phyloP scores from a whole-genome alignment of 495 filamentous ascomycete species.

The Podospora comata region DNA sequence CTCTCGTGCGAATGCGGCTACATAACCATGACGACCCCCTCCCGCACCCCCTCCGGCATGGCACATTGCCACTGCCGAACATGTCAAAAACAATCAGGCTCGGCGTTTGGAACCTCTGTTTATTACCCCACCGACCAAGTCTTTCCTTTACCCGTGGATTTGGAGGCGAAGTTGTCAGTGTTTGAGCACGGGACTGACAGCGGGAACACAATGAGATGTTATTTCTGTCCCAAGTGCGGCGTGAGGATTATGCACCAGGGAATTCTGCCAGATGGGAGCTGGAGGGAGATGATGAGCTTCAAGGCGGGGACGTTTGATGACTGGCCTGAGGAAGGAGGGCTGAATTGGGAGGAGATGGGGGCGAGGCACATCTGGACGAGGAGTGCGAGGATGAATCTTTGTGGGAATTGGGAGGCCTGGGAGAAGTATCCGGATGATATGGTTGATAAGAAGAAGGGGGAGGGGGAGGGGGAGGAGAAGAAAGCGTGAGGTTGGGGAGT shows the following conservation, averaged over 20 bases:
- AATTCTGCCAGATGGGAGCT: constrained; percentile 30
- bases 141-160: constrained; percentile 45
- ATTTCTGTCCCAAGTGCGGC: constrained; percentile 47
- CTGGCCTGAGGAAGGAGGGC: background rate
- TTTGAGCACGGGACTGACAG: constrained; percentile 42
- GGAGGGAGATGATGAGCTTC: constrained; percentile 36
- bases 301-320: constrained; percentile 51
- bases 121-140: constrained; percentile 34
- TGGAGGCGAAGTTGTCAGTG: constrained; percentile 27
- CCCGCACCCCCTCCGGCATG: constrained; percentile 33
- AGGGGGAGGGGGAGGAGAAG: background rate
- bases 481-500: background rate
- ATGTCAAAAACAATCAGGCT: constrained; percentile 55
- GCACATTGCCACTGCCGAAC: constrained; percentile 57
- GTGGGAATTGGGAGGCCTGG: constrained; percentile 9
- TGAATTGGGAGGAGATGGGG: constrained; percentile 19
- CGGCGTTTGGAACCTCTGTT: constrained; percentile 54
- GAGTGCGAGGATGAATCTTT: constrained; percentile 4
- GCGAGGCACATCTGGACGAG: constrained; percentile 8
- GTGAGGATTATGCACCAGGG: constrained; percentile 45
- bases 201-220: constrained; percentile 44
- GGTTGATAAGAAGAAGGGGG: background rate
- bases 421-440: constrained; percentile 9
- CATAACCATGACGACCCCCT: constrained; percentile 47
- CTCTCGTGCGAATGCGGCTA: constrained; percentile 52